Base-by-base conservation (phyloP, 164 flowering plant genomes). In the Sextonia rubra region DNA sequence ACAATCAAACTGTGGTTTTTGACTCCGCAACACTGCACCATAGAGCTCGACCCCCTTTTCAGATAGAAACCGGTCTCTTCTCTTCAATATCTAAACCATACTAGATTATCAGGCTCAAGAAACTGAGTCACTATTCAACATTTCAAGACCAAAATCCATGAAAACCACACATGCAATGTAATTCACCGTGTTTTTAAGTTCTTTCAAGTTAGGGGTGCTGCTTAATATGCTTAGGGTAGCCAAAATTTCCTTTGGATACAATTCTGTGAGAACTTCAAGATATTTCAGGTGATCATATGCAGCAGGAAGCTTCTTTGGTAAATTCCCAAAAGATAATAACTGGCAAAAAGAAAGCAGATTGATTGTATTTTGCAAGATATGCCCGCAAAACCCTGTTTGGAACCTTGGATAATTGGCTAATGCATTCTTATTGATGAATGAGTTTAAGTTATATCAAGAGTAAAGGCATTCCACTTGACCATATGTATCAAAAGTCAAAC, bases 151-250 rank as follows among this genome's bases (percentile, higher is more conserved):
- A 23, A 23, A 47, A 58, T n/a, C 47, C 9, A 24, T 12, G 17
- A 2, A 29, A 12, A 24, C 47, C 29, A 32, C 20, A 66, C 32
- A 30, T 30, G 32, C 3, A 30, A 30, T 30, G 32, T 30, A 60
- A 71, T 85, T 81, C 30, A 87, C 89, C 85, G 74, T 17, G 62
- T 84, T 63, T 74, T 84, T 83, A 64, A 86, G 81, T 60, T 84
- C 85, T 62, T 79, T 83, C 20, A 87, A 75, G 76, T 84, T 82
- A 6, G 86, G 87, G 49, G 80, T 78, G 65, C 90, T 84, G 76
- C 82, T 77, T n/a, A 85, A 74, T 18, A 88, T 80, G 76, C 85
- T 80, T 20, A 84, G 75, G 55, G 84, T 80, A 29, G 85, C 76
- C 47, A 63, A 52, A 64, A 49, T 74, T 75, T 86, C 88, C 1